Conservation (phyloP, 2,329 filamentous ascomycete species). For the Penicillium sp. region DNA sequence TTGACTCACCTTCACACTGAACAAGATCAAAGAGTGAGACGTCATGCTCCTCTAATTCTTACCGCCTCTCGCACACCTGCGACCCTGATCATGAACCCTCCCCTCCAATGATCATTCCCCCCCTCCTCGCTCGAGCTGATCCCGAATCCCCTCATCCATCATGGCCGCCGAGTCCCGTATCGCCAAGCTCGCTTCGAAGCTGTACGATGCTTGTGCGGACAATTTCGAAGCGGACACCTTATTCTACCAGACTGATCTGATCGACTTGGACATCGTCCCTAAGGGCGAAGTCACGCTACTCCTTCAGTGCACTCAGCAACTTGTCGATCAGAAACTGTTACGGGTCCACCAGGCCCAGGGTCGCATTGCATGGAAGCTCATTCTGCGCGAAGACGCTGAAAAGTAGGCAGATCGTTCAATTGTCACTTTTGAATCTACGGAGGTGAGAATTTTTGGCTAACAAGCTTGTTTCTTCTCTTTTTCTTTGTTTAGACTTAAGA, state of each 20-base stretch:
- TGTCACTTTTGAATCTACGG: background rate
- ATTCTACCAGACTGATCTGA: slow-evolving; percentile 52
- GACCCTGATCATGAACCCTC: slow-evolving; percentile 39
- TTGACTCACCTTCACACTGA: slow-evolving; percentile 17
- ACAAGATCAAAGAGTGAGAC: background rate
- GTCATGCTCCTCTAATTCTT: slow-evolving; percentile 23
- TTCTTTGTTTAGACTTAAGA: slow-evolving; percentile 38
- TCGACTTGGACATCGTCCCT: slow-evolving; percentile 48
- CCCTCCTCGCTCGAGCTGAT: slow-evolving; percentile 12
- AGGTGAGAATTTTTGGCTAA: slow-evolving; percentile 9
- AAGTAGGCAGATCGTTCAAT: slow-evolving; percentile 40
- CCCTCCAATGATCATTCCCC: slow-evolving; percentile 34
- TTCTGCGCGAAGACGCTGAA: slow-evolving; percentile 53
- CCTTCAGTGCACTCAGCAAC: slow-evolving; percentile 48
- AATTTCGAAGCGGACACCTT: slow-evolving; percentile 47
- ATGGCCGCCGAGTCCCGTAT: slow-evolving; percentile 42
- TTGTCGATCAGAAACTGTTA: slow-evolving; percentile 52
- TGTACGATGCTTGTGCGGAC: slow-evolving; percentile 50
- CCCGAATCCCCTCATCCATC: slow-evolving; percentile 23
- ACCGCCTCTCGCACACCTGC: slow-evolving; percentile 20
- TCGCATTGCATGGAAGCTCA: slow-evolving; percentile 52
- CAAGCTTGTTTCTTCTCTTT: slow-evolving; percentile 8
- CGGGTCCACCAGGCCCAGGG: slow-evolving; percentile 49
- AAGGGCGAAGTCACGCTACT: slow-evolving; percentile 48
- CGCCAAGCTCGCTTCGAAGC: slow-evolving; percentile 46